Percentiles rank a stretch among this genome's conserved stretches.
phyloP scores from a whole-genome alignment of 441 rosid species.

The Omphalea diandra region DNA sequence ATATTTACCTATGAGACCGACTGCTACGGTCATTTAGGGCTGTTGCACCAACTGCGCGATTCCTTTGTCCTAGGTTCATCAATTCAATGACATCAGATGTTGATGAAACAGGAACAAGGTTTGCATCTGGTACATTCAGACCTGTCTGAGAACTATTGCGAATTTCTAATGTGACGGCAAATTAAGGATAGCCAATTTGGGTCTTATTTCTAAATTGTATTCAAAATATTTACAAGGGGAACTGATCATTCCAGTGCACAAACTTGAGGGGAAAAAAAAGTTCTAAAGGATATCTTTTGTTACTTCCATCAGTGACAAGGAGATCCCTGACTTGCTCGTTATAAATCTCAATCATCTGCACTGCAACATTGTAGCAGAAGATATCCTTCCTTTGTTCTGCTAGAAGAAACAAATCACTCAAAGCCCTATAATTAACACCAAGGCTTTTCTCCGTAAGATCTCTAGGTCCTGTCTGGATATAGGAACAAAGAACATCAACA shows the following conservation, averaged over 20 bases:
- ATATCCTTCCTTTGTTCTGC: constrained; percentile 83
- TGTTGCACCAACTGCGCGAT: constrained; percentile 84
- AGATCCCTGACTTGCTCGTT: constrained; percentile 98
- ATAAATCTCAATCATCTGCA: constrained; percentile 96
- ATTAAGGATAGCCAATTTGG: constrained; percentile 46
- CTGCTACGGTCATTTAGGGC: constrained; percentile 92
- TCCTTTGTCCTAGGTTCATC: constrained; percentile 80
- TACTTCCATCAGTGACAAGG: constrained; percentile 81
- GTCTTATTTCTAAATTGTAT: neutral
- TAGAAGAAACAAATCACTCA: constrained; percentile 79
- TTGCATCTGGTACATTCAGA: constrained; percentile 85
- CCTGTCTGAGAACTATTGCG: constrained; percentile 84
- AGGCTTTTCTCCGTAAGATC: constrained; percentile 71
- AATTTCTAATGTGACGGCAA: constrained; percentile 66
- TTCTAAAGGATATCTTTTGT: constrained; percentile 87
- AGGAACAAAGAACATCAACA: constrained; percentile 15
- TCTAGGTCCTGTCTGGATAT: constrained; percentile 75
- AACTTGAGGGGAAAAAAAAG: constrained; percentile 10
- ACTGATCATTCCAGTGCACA: constrained; percentile 9
- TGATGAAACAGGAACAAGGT: constrained; percentile 71
- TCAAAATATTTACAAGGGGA: neutral
- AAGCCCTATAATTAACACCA: constrained; percentile 94
- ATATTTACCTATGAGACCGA: constrained; percentile 90
- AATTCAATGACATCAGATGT: constrained; percentile 73
- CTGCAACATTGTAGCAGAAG: constrained; percentile 75